Evolutionary conservation across 2,329 filamentous ascomycete species (phyloP), one percentile per base, ranked within the genome.

Genomic region (Colletotrichum melonis): DNA sequence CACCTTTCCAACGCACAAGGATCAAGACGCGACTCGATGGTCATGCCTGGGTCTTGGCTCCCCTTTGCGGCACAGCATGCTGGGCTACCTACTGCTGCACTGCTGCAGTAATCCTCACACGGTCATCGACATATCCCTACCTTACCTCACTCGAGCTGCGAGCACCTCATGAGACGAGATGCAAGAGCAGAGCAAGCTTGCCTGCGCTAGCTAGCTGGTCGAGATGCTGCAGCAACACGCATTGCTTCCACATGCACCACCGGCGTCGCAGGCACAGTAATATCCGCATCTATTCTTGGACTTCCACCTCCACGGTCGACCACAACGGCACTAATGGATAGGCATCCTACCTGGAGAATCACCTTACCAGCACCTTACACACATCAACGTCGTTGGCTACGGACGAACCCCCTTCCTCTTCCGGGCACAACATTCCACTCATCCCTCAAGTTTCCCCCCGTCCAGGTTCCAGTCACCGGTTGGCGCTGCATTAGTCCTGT

Each of bases 361-460:
- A 49, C 42, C 1, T 9, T 4, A 19, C 19, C 19, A 9, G 19
- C 14, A 19, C 19, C 19, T n/a, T 49, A 49, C 19, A 49, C 42
- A 49, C 42, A 49, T 49, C 42, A 22, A 49, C 42, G 38, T 42
- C 38, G 7, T 11, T n/a, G 52, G 52, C n/a, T 6, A 16, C 28
- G 14, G 30, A 55, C 49, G 42, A 67, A 26, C 46, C 55, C 56
- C 63, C 63, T 59, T 59, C 55, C 42, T 67, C 63, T 67, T 70
- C 55, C 56, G 42, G 55, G 38, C n/a, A n/a, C 63, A 30, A 55
- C 30, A 55, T 60, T 46, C 46, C 55, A 22, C 19, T 49, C 66
- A 63, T 46, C 30, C 46, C 24, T 22, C 54, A 42, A 42, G 38
- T 42, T 42, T 7, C 38, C n/a, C 26, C n/a, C 30, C 28, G 11